Base-by-base conservation (phyloP, 2,329 filamentous ascomycete species). In the Lecanicillium sp. region DNA sequence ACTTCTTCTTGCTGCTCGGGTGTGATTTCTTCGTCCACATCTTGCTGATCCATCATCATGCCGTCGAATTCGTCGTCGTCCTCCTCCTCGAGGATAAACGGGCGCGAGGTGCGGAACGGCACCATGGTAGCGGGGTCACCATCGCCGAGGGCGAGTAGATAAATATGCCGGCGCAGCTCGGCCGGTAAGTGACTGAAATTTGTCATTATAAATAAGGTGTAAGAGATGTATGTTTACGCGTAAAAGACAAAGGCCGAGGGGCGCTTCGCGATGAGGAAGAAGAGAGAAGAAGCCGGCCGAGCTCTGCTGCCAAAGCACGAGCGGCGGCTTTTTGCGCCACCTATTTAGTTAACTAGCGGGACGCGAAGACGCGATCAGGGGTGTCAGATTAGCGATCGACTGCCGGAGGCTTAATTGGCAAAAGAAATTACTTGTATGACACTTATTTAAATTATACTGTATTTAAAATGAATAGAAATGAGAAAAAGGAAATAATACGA, bases 101-200 rank as follows among this genome's bases (percentile, higher is more conserved):
- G 45, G 10, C 38, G 45, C 12, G 45, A 5, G 37, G 45, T 48
- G 29, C 38, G 37, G 15, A 35, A 59, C 3, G 49, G 51, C 42
- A 55, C 55, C 24, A 62, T 35, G 14, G 53, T 48, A 9, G 53
- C 55, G 15, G 40, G 36, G 32, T 56, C 51, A 2, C 47, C 43
- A 4, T 46, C 27, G 3, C 50, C 43, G 2, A 61, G 35, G 14
- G 50, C 40, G 3, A 48, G 44, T 7, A 44, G 27, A 60, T 60
- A 63, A 26, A 64, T 56, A 6, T 42, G 24, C 7, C 35, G 43
- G 21, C 61, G 60, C 7, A 63, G 45, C 53, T 64, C 60, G 10
- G 36, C 14, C 2, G 59, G 57, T 15, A 63, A 52, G 3, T 32
- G 41, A 5, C 4, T 8, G 29, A 63, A 65, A 3, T 17, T 29